Evolutionary conservation across 2,329 filamentous ascomycete genomes (phyloP).

Genomic region (Phyllosticta paracitricarpa): DNA sequence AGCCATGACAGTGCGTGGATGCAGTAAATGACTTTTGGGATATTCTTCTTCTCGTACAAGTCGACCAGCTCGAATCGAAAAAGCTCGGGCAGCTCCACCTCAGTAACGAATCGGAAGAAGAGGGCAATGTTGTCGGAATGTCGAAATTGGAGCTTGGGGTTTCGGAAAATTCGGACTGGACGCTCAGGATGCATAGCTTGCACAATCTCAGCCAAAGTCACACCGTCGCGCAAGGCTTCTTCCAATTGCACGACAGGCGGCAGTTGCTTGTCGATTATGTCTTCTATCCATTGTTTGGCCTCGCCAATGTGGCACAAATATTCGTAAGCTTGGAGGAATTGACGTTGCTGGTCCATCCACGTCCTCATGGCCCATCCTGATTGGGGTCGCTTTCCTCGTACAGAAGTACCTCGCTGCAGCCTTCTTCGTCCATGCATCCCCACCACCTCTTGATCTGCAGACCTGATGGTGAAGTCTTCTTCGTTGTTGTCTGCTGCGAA

Average conservation of each 20-base stretch:
- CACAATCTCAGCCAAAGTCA: slow-evolving; percentile 89
- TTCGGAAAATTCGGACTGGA: slow-evolving; percentile 71
- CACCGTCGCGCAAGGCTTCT: slow-evolving; percentile 82
- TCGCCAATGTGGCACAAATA: slow-evolving; percentile 98
- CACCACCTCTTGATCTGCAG: slow-evolving; percentile 72
- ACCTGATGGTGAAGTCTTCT: slow-evolving; percentile 72
- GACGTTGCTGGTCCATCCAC: slow-evolving; percentile 98
- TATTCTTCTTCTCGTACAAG: slow-evolving; percentile 98
- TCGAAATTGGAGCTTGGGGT: slow-evolving; percentile 78
- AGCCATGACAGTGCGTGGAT: slow-evolving; percentile 96
- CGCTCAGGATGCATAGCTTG: slow-evolving; percentile 74
- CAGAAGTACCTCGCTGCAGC: slow-evolving; percentile 59
- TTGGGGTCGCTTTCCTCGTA: slow-evolving; percentile 42
- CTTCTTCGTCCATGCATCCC: slow-evolving; percentile 76
- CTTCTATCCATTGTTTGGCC: slow-evolving; percentile 98
- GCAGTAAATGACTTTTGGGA: slow-evolving; percentile 98
- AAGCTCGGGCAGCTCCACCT: slow-evolving; percentile 84
- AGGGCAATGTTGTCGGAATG: slow-evolving; percentile 97
- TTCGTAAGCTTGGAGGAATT: slow-evolving; percentile 94
- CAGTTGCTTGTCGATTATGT: slow-evolving; percentile 73
- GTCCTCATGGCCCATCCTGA: slow-evolving; percentile 67
- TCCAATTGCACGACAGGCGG: slow-evolving; percentile 90
- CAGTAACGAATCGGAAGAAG: slow-evolving; percentile 88
- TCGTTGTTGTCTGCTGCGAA: slow-evolving; percentile 59
- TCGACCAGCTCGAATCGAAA: slow-evolving; percentile 97